Percentiles rank a stretch among this genome's conserved stretches.
Evolutionary conservation across 306 rosid genomes (phyloP).

Genomic region (Herpetospermum pedunculosum): DNA sequence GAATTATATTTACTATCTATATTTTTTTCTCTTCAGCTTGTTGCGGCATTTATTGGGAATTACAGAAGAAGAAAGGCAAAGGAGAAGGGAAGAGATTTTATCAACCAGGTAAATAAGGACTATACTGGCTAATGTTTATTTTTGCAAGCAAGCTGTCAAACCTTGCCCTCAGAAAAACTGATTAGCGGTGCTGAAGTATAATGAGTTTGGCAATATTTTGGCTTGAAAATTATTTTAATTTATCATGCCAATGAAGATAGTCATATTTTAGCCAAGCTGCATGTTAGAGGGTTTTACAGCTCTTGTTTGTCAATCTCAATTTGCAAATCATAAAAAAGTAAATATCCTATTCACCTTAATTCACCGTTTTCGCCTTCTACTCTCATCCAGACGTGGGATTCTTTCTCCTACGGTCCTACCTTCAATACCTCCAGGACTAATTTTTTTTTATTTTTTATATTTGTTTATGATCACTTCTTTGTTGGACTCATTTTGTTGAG

Average conservation of each 20-base stretch:
- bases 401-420: background rate
- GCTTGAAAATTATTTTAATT: background rate
- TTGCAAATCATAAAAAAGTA: background rate
- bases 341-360: background rate
- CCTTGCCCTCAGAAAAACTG: background rate
- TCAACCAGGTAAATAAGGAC: slow-evolving; percentile 54
- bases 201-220: background rate
- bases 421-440: background rate
- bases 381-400: background rate
- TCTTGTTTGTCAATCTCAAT: background rate
- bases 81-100: slow-evolving; percentile 80
- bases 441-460: background rate
- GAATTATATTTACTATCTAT: background rate
- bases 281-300: background rate
- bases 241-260: background rate
- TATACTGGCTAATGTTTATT: slow-evolving; percentile 2
- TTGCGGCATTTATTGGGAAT: slow-evolving; percentile 72
- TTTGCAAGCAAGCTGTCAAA: background rate
- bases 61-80: slow-evolving; percentile 85
- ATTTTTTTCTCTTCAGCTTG: slow-evolving; percentile 17
- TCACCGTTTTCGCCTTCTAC: background rate
- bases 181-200: background rate
- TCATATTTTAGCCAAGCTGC: background rate
- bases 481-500: background rate
- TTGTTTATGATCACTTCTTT: background rate